These are phyloP conservation scores for Coniochaeta prunicola DNA, from an alignment of 2,329 filamentous ascomycete species.

Conservation along the genomic window DNA sequence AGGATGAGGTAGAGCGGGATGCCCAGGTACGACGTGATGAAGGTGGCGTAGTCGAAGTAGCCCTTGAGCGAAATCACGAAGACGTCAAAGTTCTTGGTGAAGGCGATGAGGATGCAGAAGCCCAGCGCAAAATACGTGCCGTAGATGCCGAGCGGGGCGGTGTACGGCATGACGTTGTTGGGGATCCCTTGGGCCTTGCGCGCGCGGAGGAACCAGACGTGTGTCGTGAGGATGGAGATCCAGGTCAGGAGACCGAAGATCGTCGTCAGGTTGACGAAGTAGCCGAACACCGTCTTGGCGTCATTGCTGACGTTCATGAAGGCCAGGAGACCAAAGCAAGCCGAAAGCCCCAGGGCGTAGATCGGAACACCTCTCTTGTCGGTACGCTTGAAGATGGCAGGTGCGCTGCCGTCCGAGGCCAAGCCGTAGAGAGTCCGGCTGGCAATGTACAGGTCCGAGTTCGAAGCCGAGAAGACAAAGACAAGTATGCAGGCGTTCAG, in stretches of 20 bases:
- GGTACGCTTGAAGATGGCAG: conserved; percentile 63
- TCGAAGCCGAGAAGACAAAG: conserved; percentile 9
- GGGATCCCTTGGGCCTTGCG: conserved; percentile 53
- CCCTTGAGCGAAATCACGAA: conserved; percentile 41
- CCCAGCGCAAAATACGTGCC: conserved; percentile 62
- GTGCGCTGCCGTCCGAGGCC: conserved; percentile 49
- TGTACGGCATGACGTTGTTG: conserved; percentile 51
- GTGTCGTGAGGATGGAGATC: conserved; percentile 61
- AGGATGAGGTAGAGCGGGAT: conserved; percentile 67
- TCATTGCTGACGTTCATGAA: conserved; percentile 58
- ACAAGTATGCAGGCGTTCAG: conserved; percentile 9
- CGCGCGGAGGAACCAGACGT: conserved; percentile 59
- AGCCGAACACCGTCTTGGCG: conserved; percentile 50
- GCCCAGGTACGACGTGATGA: conserved; percentile 70
- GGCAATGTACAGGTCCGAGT: conserved; percentile 10
- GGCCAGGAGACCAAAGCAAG: conserved; percentile 58
- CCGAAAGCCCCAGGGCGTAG: conserved; percentile 53
- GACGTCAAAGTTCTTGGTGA: conserved; percentile 78
- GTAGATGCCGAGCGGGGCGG: conserved; percentile 62
- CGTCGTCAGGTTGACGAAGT: conserved; percentile 62
- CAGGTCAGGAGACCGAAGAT: conserved; percentile 61
- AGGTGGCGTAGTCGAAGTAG: conserved; percentile 65
- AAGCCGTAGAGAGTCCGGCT: conserved; percentile 12
- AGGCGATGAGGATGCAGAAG: conserved; percentile 64
- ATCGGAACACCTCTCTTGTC: conserved; percentile 66